Evolutionary conservation across 495 filamentous ascomycete genomes (phyloP), one percentile per base, ranked within the genome.

Genomic region (Hypoxylon lienhwacheense): DNA sequence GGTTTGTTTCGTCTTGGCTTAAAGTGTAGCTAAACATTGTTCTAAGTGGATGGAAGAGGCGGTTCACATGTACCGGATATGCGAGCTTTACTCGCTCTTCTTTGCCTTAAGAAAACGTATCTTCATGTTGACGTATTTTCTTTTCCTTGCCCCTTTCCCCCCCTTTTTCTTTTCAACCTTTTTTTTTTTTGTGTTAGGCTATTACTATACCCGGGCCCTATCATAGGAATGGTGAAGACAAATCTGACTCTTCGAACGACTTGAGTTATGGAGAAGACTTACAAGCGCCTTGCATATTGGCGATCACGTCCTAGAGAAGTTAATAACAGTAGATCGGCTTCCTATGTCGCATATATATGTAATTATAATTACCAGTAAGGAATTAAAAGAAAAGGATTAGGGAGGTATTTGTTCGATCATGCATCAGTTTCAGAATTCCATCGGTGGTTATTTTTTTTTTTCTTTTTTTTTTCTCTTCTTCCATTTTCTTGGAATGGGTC

Each of bases 1-100:
- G 55, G 52, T 34, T 47, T 64, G 66, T 71, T 71, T 70, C 65
- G 63, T 61, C 58, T 58, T 64, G 64, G 64, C 53, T 49, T 41
- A 45, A 52, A 33, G 22, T 35, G 25, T 31, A 43, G 25, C 52
- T 42, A 56, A 56, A 55, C 58, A 61, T 48, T 24, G 21, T 19
- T 47, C 33, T 50, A 42, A 50, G 14, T 51, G 52, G 31, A 16
- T 34, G 37, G 11, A 33, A 31, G 8, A 21, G 25, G 16, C 20
- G 44, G 17, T 10, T 57, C 5, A 20, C 11, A 16, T 46, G 33
- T 12, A 32, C 19, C 14, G 14, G 17, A 26, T 54, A 33, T 33
- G 19, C 26, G 33, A 10, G 8, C 4, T 29, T 43, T 43, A n/a
- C n/a, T 12, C 4, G n/a, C 15, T 25, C 12, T 29, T 29, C 36